Percentiles rank a stretch among this genome's conserved stretches.
Evolutionary conservation across 2,329 filamentous ascomycete genomes (phyloP).

Genomic region (Leptodontidium sp.): DNA sequence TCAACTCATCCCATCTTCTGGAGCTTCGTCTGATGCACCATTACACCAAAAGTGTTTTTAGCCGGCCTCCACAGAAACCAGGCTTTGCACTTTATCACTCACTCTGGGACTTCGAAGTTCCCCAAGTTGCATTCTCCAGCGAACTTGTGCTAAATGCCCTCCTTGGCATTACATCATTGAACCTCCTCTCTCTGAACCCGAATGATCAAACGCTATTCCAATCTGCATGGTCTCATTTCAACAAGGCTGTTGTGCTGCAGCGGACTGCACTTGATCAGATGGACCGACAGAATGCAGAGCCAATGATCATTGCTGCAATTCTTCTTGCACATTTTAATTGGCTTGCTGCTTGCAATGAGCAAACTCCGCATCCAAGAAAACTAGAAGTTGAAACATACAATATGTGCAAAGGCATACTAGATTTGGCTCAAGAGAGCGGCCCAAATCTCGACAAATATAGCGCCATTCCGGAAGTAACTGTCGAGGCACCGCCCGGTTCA

Average conservation of each 20-base stretch:
- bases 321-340: constrained; percentile 30
- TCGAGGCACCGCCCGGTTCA: background rate
- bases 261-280: constrained; percentile 14
- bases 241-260: constrained; percentile 26
- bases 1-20: constrained; percentile 21
- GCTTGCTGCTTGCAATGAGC: constrained; percentile 20
- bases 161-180: constrained; percentile 22
- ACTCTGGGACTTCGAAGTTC: constrained; percentile 30
- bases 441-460: constrained; percentile 23
- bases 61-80: background rate
- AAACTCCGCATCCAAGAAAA: background rate
- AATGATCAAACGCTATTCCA: constrained; percentile 21
- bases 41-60: constrained; percentile 28
- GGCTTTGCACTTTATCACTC: constrained; percentile 13
- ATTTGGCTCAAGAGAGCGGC: constrained; percentile 12
- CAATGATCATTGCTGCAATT: constrained; percentile 21
- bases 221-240: constrained; percentile 25
- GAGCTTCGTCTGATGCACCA: constrained; percentile 32
- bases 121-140: constrained; percentile 30
- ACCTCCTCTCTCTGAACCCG: constrained; percentile 24
- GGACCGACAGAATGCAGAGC: constrained; percentile 20
- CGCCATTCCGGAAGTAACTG: background rate
- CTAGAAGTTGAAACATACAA: constrained; percentile 24
- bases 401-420: constrained; percentile 28
- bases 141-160: constrained; percentile 30